Base-by-base conservation (phyloP, 2,329 filamentous ascomycete genomes). In the Diaporthe velutina region DNA sequence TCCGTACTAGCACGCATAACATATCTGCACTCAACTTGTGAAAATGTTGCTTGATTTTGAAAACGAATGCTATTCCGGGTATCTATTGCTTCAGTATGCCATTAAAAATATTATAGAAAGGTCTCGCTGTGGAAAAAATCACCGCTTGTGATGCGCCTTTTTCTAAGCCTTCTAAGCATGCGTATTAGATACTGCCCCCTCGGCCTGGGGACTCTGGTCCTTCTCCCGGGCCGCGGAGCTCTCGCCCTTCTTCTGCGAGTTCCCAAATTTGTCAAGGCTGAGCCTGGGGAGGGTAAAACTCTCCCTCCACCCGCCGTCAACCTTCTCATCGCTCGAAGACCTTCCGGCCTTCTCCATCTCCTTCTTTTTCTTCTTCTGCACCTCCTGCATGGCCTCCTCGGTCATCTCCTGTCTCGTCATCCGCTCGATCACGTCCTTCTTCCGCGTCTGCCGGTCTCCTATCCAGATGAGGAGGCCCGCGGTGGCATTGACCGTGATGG, bases 401-500 rank as follows among this genome's bases (percentile, higher is more conserved):
- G 95, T 97, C 73, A 97, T 83, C 77, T 95, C 91, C 81, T 97
- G 95, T 40, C 94, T 87, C 79, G 94, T 91, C 83, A 97, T 90
- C 58, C 92, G 89, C 80, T 96, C 92, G 30, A 95, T 87, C 0
- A 97, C 94, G 55, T 97, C 94, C 89, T 95, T 96, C 88, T 97
- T 97, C 68, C 95, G 87, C 2, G 94, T 95, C 77, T 89, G 90
- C 28, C 92, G 89, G 80, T 96, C 94, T 1, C 95, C 95, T 22
- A 95, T 87, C 77, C 88, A 91, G 81, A 97, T 97, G 35, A 96
- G 81, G 1, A 97, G 83, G 4, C 95, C 95, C 0, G 93, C 95
- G 0, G 90, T 90, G 77, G 95, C 92, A 81, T 97, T 97, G 80
- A 91, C 93, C 0, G 91, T 90, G 78, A 97, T 94, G 33, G 92